Evolutionary conservation across 768 basidiomycete species (phyloP).

Genomic region (Lactifluus volemus): DNA sequence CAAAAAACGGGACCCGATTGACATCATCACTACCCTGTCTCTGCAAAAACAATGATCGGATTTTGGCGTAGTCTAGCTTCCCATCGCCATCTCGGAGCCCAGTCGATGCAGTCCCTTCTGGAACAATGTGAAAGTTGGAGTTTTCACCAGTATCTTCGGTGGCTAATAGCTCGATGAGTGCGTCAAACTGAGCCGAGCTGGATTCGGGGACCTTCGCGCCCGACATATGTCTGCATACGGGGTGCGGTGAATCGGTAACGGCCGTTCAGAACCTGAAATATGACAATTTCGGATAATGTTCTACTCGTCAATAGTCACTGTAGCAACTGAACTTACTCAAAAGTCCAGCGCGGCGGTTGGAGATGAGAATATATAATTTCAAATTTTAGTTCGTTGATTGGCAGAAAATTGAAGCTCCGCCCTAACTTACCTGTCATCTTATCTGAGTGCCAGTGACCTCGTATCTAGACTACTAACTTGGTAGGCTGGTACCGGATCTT

Average conservation of each 20-base stretch:
- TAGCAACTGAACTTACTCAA: no score
- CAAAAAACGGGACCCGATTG: background rate
- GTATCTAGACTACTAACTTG: no score
- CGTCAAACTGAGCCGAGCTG: constrained; percentile 16
- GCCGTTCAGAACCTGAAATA: background rate
- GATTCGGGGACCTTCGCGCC: background rate
- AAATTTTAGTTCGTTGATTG: no score
- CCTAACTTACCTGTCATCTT: no score
- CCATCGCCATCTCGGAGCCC: constrained; percentile 15
- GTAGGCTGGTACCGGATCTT: no score
- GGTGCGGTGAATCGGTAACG: background rate
- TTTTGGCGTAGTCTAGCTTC: constrained; percentile 19
- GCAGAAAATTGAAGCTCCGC: no score
- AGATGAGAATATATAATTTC: no score
- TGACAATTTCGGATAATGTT: background rate
- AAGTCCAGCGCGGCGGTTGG: no score
- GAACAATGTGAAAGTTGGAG: constrained; percentile 6
- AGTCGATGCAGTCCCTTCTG: constrained; percentile 1
- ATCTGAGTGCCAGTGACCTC: no score
- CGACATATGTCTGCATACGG: background rate
- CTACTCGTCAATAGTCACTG: background rate
- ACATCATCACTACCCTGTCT: background rate
- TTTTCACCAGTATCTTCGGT: constrained; percentile 14
- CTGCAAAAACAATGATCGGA: constrained; percentile 14
- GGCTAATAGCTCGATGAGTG: constrained; percentile 20